Percentiles rank a stretch among this genome's conserved stretches.
Evolutionary conservation across 495 filamentous ascomycete genomes (phyloP).

Genomic region (Astrothelium subdiscretum): DNA sequence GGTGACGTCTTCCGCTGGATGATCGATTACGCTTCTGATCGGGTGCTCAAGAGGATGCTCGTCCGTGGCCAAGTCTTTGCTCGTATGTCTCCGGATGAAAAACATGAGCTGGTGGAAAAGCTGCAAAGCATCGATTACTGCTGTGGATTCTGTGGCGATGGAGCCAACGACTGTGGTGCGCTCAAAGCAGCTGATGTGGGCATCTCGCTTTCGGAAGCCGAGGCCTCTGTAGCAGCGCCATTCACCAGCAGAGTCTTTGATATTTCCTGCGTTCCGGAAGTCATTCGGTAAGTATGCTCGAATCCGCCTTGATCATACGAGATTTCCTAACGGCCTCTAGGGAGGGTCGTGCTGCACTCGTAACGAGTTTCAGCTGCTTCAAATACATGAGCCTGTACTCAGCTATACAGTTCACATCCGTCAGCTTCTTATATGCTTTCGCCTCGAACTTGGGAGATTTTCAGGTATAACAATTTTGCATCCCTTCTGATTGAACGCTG

Average conservation of each 20-base stretch:
- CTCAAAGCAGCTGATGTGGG: slow-evolving; percentile 97
- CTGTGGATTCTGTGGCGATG: slow-evolving; percentile 93
- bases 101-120: slow-evolving; percentile 95
- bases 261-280: slow-evolving; percentile 88
- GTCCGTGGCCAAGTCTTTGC: slow-evolving; percentile 89
- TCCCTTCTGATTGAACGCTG: slow-evolving; percentile 82
- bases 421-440: slow-evolving; percentile 93
- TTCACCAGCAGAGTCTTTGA: slow-evolving; percentile 95
- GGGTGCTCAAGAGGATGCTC: slow-evolving; percentile 68
- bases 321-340: neutral
- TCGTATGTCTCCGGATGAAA: slow-evolving; percentile 98
- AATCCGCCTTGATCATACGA: neutral
- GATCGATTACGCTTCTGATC: slow-evolving; percentile 72
- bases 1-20: slow-evolving; percentile 97
- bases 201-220: slow-evolving; percentile 95
- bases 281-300: slow-evolving; percentile 45
- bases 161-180: slow-evolving; percentile 96
- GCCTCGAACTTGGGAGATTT: slow-evolving; percentile 96
- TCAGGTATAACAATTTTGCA: slow-evolving; percentile 92
- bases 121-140: slow-evolving; percentile 94
- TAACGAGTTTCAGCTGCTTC: slow-evolving; percentile 98
- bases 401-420: slow-evolving; percentile 97
- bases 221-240: slow-evolving; percentile 93
- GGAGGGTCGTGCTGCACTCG: slow-evolving; percentile 86
- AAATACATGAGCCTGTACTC: slow-evolving; percentile 99